phyloP scores from a whole-genome alignment of 768 basidiomycete species.

The Panellus pusillus region DNA sequence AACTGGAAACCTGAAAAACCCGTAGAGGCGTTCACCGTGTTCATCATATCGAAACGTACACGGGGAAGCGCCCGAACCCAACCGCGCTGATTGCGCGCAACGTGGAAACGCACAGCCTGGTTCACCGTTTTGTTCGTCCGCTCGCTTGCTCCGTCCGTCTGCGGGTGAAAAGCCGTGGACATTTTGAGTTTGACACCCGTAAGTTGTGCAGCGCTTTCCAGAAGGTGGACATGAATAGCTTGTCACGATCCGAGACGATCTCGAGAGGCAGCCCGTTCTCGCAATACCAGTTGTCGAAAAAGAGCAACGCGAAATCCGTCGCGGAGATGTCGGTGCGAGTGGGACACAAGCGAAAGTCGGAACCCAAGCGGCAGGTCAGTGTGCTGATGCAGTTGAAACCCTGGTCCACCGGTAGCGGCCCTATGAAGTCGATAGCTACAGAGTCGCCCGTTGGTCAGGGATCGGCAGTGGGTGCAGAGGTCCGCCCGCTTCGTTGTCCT shows the following conservation, averaged over 20 bases:
- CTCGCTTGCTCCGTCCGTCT: conserved; percentile 1
- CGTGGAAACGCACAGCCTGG: conserved; percentile 21
- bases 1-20: conserved; percentile 27
- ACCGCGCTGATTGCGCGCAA: conserved; percentile 22
- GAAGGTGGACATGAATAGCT: background rate
- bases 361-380: too few species aligned
- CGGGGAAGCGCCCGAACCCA: conserved; percentile 26
- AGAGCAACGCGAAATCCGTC: background rate
- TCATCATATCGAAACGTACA: conserved; percentile 28
- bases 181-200: conserved; percentile 9
- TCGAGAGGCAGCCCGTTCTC: conserved; percentile 2
- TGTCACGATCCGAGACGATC: conserved; percentile 2
- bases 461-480: conserved; percentile 31
- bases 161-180: background rate
- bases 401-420: conserved; percentile 32
- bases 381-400: conserved; percentile 29
- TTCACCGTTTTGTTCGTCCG: conserved; percentile 17
- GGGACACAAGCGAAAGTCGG: too few species aligned
- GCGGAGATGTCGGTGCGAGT: background rate
- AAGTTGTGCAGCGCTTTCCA: conserved; percentile 3
- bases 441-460: conserved; percentile 28
- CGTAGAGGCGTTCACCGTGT: conserved; percentile 21
- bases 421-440: conserved; percentile 36
- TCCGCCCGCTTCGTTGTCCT: conserved; percentile 27
- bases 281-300: conserved; percentile 10